Conservation (phyloP, 1,139 yeast species). For the Debaryomycetaceae sp. region DNA sequence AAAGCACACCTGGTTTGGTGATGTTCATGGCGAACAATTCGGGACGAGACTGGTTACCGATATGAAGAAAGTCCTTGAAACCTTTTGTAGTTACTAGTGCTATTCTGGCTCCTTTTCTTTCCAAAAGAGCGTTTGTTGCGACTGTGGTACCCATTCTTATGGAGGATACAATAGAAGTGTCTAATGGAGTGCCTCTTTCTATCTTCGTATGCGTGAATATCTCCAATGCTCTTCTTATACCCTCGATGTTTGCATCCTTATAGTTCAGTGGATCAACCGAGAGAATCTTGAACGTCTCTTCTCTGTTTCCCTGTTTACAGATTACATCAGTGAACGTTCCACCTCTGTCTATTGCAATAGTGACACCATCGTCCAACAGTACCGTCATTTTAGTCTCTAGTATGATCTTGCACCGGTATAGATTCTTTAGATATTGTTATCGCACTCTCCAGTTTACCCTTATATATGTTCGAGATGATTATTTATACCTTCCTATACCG, state of each 20-base stretch:
- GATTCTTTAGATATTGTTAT: too few species aligned
- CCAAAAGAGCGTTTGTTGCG: slow-evolving; percentile 72
- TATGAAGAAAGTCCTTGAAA: slow-evolving; percentile 57
- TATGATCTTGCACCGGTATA: too few species aligned
- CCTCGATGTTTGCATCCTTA: slow-evolving; percentile 21
- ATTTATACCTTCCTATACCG: too few species aligned
- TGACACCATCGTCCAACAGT: background rate
- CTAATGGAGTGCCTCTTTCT: slow-evolving; percentile 15
- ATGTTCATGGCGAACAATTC: slow-evolving; percentile 62
- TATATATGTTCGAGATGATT: too few species aligned
- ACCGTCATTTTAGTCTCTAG: background rate
- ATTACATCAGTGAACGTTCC: slow-evolving; percentile 22
- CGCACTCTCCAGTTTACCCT: too few species aligned
- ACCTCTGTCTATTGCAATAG: slow-evolving; percentile 17
- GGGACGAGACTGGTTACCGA: slow-evolving; percentile 76
- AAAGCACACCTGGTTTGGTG: slow-evolving; percentile 54
- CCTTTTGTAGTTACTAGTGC: slow-evolving; percentile 67
- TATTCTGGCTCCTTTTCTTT: slow-evolving; percentile 63
- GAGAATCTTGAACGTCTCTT: slow-evolving; percentile 16
- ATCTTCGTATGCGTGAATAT: slow-evolving; percentile 9
- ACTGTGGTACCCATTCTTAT: slow-evolving; percentile 80
- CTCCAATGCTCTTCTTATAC: slow-evolving; percentile 19
- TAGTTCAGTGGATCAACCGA: slow-evolving; percentile 20
- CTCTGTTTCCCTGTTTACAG: slow-evolving; percentile 10
- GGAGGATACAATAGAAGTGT: slow-evolving; percentile 37